These are phyloP conservation scores for Hippophae tibetana DNA, from an alignment of 306 rosid species.

Conservation along the genomic window DNA sequence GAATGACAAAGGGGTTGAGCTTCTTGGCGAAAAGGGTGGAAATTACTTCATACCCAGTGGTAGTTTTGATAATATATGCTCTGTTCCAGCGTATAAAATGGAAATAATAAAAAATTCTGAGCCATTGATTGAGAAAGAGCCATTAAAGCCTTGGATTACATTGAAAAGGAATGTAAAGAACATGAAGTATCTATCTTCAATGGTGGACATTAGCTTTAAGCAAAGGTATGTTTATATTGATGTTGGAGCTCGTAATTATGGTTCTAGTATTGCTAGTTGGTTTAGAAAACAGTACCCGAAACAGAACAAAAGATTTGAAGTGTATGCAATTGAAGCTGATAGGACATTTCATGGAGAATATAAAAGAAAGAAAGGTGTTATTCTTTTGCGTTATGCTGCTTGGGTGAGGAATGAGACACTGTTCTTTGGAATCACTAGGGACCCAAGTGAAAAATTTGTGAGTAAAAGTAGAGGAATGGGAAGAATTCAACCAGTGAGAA, in stretches of 20 bases:
- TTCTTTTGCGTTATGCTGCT: conserved; percentile 46
- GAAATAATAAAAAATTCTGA: conserved; percentile 33
- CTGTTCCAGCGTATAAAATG: conserved; percentile 26
- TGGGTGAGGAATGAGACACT: conserved; percentile 64
- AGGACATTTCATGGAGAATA: conserved; percentile 42
- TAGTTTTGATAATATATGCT: conserved; percentile 18
- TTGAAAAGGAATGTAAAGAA: conserved; percentile 35
- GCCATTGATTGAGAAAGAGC: conserved; percentile 30
- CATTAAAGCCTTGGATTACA: conserved; percentile 40
- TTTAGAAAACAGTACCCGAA: conserved; percentile 52
- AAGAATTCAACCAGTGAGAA: conserved; percentile 40
- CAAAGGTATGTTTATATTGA: conserved; percentile 44
- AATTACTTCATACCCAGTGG: background rate
- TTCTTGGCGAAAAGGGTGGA: background rate
- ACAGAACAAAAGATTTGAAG: conserved; percentile 37
- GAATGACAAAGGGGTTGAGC: conserved; percentile 14
- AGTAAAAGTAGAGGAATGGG: conserved; percentile 36
- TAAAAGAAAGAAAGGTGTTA: conserved; percentile 23
- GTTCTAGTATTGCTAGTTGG: conserved; percentile 54
- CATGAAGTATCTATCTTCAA: conserved; percentile 41
- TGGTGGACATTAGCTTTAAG: conserved; percentile 48
- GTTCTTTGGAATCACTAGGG: conserved; percentile 54
- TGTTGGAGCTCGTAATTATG: conserved; percentile 43
- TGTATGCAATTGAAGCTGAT: conserved; percentile 55
- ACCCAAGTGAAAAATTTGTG: conserved; percentile 24